A percentile compares a stretch with the other conserved stretches of the same genome.
Conservation (phyloP, 805 yeast species). For the Teunomyces stri region DNA sequence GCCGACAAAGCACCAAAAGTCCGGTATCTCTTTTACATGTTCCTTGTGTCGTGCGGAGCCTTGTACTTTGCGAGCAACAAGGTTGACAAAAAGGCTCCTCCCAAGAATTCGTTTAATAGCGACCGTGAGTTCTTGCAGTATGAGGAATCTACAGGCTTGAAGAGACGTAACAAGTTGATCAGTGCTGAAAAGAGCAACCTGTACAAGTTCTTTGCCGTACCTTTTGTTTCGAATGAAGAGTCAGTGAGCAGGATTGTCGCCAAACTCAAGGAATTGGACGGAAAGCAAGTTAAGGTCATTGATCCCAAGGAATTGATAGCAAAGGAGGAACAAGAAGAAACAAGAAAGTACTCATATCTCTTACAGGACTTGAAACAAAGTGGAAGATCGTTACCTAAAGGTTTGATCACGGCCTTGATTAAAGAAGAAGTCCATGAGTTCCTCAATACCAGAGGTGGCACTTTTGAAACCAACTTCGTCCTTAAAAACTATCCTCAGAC, state of each 20-base stretch:
- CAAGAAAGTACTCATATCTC: conserved; percentile 50
- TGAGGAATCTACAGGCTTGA: conserved; percentile 51
- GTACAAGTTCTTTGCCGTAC: conserved; percentile 42
- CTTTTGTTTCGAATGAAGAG: conserved; percentile 23
- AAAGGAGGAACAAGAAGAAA: conserved; percentile 41
- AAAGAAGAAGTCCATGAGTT: conserved; percentile 35
- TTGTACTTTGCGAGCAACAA: conserved; percentile 29
- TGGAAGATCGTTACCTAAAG: conserved; percentile 36
- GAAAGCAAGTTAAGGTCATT: conserved; percentile 36
- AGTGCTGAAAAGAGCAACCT: conserved; percentile 34
- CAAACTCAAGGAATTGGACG: conserved; percentile 8
- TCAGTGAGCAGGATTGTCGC: conserved; percentile 18
- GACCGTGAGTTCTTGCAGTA: conserved; percentile 49
- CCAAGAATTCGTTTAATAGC: conserved; percentile 37
- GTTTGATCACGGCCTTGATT: conserved; percentile 51
- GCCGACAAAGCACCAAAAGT: conserved; percentile 24
- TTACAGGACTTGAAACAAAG: conserved; percentile 42
- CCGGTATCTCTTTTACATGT: conserved; percentile 36
- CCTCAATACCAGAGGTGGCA: conserved; percentile 36
- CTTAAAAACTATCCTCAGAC: conserved; percentile 59
- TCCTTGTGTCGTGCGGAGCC: conserved; percentile 29
- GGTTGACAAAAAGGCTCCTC: conserved; percentile 28
- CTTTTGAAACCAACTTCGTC: conserved; percentile 46
- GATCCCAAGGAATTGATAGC: conserved; percentile 52
- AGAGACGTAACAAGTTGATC: conserved; percentile 46